These are phyloP conservation scores for Persicaria maculosa DNA, from an alignment of 148 eudicot species.

Conservation along the genomic window DNA sequence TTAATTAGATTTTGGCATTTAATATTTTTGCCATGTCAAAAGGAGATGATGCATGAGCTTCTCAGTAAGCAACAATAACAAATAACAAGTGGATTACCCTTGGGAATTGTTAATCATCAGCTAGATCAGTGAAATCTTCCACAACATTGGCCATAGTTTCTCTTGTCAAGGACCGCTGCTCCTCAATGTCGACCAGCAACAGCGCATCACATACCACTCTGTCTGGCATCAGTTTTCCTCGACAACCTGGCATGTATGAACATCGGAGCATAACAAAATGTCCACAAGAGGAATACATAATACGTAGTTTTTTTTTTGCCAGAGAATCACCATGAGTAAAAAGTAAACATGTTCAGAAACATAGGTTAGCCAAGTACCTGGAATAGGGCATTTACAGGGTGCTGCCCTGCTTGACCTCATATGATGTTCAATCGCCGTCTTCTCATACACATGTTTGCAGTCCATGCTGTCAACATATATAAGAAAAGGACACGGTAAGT, in stretches of 20 bases:
- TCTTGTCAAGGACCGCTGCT: constrained; percentile 40
- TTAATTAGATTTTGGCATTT: too few relatives aligned
- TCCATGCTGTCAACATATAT: constrained; percentile 41
- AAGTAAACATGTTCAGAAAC: not conserved
- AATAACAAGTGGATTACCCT: not conserved
- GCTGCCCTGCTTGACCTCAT: constrained; percentile 25
- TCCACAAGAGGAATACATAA: not conserved
- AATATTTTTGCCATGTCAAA: too few relatives aligned
- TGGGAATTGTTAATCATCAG: constrained; percentile 16
- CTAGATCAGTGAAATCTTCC: constrained; percentile 71
- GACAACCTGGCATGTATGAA: constrained; percentile 41
- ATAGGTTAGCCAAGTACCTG: constrained; percentile 33
- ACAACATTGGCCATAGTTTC: constrained; percentile 33
- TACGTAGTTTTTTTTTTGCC: too few relatives aligned
- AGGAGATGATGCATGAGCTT: too few relatives aligned
- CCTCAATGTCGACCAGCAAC: constrained; percentile 69
- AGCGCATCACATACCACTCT: constrained; percentile 59
- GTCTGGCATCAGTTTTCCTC: constrained; percentile 35
- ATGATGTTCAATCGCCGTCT: constrained; percentile 39
- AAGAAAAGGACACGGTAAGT: not conserved
- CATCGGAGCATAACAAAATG: constrained; percentile 12
- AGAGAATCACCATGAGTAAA: not conserved
- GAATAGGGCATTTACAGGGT: constrained; percentile 47
- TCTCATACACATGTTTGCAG: constrained; percentile 89
- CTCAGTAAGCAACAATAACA: too few relatives aligned